Evolutionary conservation across 768 basidiomycete genomes (phyloP).

Genomic region (Auricularia sp.): DNA sequence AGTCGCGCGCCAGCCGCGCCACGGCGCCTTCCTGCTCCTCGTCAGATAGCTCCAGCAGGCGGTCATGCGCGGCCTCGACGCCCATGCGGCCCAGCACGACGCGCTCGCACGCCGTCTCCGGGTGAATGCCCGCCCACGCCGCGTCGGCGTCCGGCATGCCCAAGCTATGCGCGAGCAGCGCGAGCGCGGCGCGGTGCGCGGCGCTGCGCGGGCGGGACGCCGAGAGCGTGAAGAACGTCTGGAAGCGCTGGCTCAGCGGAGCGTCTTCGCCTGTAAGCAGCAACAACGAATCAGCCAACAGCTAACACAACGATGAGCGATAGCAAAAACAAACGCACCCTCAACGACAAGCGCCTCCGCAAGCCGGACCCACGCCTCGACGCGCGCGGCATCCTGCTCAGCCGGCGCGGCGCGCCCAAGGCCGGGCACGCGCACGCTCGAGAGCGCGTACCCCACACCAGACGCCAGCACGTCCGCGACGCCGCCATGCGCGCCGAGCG

Average conservation of each 20-base stretch:
- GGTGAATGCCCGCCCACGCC: slow-evolving; percentile 30
- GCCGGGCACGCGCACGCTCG: slow-evolving; percentile 15
- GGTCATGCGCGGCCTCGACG: slow-evolving; percentile 43
- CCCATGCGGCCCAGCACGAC: slow-evolving; percentile 43
- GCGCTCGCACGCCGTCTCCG: slow-evolving; percentile 37
- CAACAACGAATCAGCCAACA: not conserved
- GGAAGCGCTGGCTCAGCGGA: slow-evolving; percentile 32
- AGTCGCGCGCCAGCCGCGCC: not conserved
- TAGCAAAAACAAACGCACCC: slow-evolving; percentile 16
- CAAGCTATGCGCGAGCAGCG: slow-evolving; percentile 43
- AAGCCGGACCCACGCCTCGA: slow-evolving; percentile 43
- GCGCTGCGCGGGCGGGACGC: slow-evolving; percentile 31
- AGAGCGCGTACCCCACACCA: slow-evolving; percentile 6
- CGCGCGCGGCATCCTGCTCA: slow-evolving; percentile 30
- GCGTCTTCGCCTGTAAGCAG: slow-evolving; percentile 12
- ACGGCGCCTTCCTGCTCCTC: slow-evolving; percentile 38
- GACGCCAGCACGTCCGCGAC: slow-evolving; percentile 27
- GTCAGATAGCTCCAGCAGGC: slow-evolving; percentile 20
- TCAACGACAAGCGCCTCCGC: slow-evolving; percentile 38
- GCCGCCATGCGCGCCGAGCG: slow-evolving; percentile 31
- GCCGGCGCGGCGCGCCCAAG: slow-evolving; percentile 17
- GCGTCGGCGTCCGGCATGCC: slow-evolving; percentile 33
- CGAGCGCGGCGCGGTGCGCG: slow-evolving; percentile 45
- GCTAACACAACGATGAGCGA: not conserved
- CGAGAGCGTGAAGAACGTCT: slow-evolving; percentile 46